A percentile compares a stretch with the other conserved stretches of the same genome.
Conservation (phyloP, 805 yeast genomes). For the Saccharomycopsis sp. region DNA sequence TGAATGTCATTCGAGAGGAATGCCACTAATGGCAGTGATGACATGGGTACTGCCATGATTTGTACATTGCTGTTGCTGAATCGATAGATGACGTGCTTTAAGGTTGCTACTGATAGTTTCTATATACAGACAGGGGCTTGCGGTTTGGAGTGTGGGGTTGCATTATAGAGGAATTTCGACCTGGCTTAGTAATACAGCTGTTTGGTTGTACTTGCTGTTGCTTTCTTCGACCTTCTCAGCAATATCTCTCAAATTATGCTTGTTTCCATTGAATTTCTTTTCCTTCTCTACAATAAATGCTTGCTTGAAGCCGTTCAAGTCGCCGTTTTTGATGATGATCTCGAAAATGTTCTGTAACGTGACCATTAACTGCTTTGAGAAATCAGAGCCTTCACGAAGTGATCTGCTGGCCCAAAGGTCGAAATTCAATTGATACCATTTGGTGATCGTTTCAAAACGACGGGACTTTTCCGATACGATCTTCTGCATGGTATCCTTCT, state of each 20-base stretch:
- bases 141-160: too few relatives aligned
- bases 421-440: slow-evolving; percentile 51
- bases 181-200: background rate
- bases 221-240: background rate
- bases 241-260: background rate
- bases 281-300: background rate
- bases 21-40: background rate
- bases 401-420: slow-evolving; percentile 47
- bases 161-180: background rate
- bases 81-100: too few relatives aligned
- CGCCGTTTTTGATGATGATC: slow-evolving; percentile 31
- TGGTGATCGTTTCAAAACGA: slow-evolving; percentile 35
- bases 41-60: too few relatives aligned
- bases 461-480: slow-evolving; percentile 22
- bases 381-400: slow-evolving; percentile 38
- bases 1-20: background rate
- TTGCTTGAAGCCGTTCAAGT: background rate
- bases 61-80: too few relatives aligned
- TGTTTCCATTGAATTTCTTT: background rate
- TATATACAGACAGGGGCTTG: background rate
- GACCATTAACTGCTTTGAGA: slow-evolving; percentile 39
- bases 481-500: slow-evolving; percentile 9
- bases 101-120: background rate
- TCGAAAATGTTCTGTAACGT: slow-evolving; percentile 39
- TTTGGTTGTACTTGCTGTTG: background rate